Percentiles rank a stretch among this genome's conserved stretches.
phyloP scores from a whole-genome alignment of 116 monocot genomes.

The Iris pallida region DNA sequence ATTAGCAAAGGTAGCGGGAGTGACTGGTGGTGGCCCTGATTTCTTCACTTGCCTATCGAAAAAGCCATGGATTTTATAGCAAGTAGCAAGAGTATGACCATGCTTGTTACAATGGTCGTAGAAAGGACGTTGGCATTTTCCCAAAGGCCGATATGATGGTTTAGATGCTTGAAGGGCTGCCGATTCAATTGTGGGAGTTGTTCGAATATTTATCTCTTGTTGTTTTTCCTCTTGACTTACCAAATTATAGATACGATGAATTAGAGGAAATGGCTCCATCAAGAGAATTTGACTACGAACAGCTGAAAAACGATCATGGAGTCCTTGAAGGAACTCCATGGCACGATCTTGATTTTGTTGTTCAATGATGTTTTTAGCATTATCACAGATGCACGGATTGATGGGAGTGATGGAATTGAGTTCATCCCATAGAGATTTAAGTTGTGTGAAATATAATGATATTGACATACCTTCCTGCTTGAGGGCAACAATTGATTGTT shows the following conservation, averaged over 20 bases:
- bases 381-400: background rate
- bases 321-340: conserved; percentile 3
- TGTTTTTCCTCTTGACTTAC: background rate
- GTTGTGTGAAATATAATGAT: background rate
- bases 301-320: background rate
- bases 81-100: background rate
- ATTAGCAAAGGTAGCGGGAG: background rate
- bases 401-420: background rate
- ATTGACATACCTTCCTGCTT: background rate
- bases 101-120: background rate
- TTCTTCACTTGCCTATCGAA: background rate
- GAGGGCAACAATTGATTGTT: no score
- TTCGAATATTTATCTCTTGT: background rate
- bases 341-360: background rate
- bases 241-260: background rate
- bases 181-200: background rate
- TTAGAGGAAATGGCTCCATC: background rate
- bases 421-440: background rate
- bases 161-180: background rate
- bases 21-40: background rate
- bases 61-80: background rate
- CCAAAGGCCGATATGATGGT: background rate
- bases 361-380: background rate
- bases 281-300: background rate
- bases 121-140: background rate